Conservation (phyloP, 768 basidiomycete species). For the Myochromella boudieri region DNA sequence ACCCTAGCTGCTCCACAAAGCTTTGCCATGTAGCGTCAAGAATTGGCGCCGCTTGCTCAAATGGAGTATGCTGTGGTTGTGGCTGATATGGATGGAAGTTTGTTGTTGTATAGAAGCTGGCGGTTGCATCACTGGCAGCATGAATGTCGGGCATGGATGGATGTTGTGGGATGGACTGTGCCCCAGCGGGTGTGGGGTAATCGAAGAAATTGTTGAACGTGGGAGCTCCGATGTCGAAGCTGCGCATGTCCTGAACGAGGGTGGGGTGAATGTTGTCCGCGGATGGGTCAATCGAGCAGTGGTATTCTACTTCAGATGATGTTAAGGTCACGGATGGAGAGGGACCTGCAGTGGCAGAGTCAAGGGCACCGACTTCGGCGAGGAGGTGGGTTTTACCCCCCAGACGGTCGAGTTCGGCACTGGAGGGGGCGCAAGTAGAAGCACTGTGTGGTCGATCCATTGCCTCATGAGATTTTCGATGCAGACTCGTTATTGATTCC, state of each 20-base stretch:
- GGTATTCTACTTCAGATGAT: slow-evolving; percentile 12
- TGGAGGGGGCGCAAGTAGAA: slow-evolving; percentile 19
- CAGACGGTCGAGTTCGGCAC: slow-evolving; percentile 54
- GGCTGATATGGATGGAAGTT: slow-evolving; percentile 11
- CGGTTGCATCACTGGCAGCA: slow-evolving; percentile 4
- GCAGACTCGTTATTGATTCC: slow-evolving; percentile 41
- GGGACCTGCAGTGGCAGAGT: slow-evolving; percentile 3
- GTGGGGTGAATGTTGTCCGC: slow-evolving; percentile 42
- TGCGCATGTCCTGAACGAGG: slow-evolving; percentile 47
- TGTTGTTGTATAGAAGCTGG: slow-evolving; percentile 6
- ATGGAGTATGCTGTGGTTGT: slow-evolving; percentile 7
- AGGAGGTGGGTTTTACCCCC: slow-evolving; percentile 53
- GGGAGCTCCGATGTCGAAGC: slow-evolving; percentile 28
- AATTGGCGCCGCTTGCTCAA: slow-evolving; percentile 31
- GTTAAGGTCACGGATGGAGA: slow-evolving; percentile 3
- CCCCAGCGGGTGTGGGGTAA: slow-evolving; percentile 15
- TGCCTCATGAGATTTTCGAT: slow-evolving; percentile 43
- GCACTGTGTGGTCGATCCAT: slow-evolving; percentile 29
- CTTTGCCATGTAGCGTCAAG: slow-evolving; percentile 66
- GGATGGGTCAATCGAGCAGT: slow-evolving; percentile 7
- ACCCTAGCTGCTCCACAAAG: slow-evolving; percentile 69
- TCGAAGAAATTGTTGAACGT: slow-evolving; percentile 25
- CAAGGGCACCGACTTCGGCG: slow-evolving; percentile 18
- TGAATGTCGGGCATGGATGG: slow-evolving; percentile 9
- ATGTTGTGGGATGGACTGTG: neutral